phyloP scores from a whole-genome alignment of 495 filamentous ascomycete genomes.

The Corynascus novoguineensis region DNA sequence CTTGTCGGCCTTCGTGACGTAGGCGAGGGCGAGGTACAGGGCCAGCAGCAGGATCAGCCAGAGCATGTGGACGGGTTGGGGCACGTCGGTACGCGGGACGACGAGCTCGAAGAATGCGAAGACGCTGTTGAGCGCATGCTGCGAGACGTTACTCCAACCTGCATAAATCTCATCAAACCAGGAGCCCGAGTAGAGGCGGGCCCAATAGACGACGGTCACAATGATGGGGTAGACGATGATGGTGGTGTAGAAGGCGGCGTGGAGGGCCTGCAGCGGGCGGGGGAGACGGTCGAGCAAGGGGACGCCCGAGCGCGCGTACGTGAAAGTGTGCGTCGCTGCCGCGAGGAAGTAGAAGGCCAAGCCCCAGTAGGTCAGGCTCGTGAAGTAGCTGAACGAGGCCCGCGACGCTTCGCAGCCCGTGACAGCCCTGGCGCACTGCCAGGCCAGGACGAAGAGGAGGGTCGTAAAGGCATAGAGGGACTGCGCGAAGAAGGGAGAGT shows the following conservation, averaged over 20 bases:
- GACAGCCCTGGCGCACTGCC: slow-evolving; percentile 36
- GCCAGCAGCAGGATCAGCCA: slow-evolving; percentile 58
- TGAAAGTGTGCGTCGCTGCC: slow-evolving; percentile 58
- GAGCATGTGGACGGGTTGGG: slow-evolving; percentile 53
- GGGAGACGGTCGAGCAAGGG: slow-evolving; percentile 59
- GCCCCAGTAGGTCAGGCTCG: slow-evolving; percentile 71
- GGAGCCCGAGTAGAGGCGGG: slow-evolving; percentile 43
- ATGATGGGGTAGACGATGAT: slow-evolving; percentile 65
- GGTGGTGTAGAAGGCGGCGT: slow-evolving; percentile 60
- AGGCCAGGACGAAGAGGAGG: slow-evolving; percentile 63
- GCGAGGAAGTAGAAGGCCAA: slow-evolving; percentile 70
- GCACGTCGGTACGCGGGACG: slow-evolving; percentile 54
- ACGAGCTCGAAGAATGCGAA: slow-evolving; percentile 70
- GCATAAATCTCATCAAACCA: slow-evolving; percentile 49
- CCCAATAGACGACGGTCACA: slow-evolving; percentile 62
- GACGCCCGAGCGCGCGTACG: slow-evolving; percentile 51
- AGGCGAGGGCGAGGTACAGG: slow-evolving; percentile 67
- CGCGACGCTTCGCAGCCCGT: slow-evolving; percentile 31
- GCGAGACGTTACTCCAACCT: slow-evolving; percentile 68
- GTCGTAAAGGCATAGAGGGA: slow-evolving; percentile 66
- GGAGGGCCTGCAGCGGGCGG: slow-evolving; percentile 56
- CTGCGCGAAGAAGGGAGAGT: slow-evolving; percentile 20
- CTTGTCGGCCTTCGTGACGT: slow-evolving; percentile 61
- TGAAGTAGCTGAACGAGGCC: slow-evolving; percentile 72
- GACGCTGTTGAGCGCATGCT: slow-evolving; percentile 65